A percentile compares a stretch with the other conserved stretches of the same genome.
phyloP scores from a whole-genome alignment of 139 green algal species.

The Chlorella sp. region DNA sequence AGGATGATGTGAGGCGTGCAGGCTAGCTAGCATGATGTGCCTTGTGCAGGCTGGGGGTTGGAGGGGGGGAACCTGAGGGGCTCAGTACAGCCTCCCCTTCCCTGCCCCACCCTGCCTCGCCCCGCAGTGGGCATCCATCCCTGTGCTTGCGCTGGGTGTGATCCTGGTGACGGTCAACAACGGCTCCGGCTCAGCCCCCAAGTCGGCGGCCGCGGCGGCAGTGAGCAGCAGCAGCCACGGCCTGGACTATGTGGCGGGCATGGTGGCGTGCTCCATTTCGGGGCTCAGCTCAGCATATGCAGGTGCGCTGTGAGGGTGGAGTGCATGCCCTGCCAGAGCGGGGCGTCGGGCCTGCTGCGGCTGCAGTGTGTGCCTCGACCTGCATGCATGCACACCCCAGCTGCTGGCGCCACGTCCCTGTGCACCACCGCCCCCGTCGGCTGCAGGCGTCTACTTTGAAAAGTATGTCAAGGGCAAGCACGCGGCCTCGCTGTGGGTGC shows the following conservation, averaged over 20 bases:
- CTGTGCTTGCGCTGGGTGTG: slow-evolving; percentile 56
- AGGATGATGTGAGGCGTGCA: neutral
- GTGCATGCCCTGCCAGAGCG: too few species aligned
- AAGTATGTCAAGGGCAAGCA: slow-evolving; percentile 66
- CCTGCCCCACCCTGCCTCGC: neutral
- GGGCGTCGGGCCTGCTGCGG: too few species aligned
- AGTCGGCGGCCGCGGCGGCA: neutral
- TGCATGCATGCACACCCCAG: neutral
- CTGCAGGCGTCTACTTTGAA: slow-evolving; percentile 68
- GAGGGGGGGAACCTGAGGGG: neutral
- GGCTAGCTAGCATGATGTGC: neutral
- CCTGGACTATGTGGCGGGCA: slow-evolving; percentile 45
- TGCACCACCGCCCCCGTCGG: neutral
- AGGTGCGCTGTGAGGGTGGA: slow-evolving; percentile 9
- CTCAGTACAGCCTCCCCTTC: too few species aligned
- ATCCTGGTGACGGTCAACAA: slow-evolving; percentile 62
- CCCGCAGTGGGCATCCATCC: slow-evolving; percentile 58
- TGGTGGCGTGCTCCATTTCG: slow-evolving; percentile 54
- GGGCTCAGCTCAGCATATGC: slow-evolving; percentile 65
- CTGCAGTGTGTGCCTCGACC: too few species aligned
- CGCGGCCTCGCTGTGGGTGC: slow-evolving; percentile 52
- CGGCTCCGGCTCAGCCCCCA: neutral
- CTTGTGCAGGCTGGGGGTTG: neutral
- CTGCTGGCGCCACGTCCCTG: neutral
- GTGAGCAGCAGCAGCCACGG: neutral